Evolutionary conservation across 2,329 filamentous ascomycete genomes (phyloP).

Genomic region (Ophiostoma ulmi): DNA sequence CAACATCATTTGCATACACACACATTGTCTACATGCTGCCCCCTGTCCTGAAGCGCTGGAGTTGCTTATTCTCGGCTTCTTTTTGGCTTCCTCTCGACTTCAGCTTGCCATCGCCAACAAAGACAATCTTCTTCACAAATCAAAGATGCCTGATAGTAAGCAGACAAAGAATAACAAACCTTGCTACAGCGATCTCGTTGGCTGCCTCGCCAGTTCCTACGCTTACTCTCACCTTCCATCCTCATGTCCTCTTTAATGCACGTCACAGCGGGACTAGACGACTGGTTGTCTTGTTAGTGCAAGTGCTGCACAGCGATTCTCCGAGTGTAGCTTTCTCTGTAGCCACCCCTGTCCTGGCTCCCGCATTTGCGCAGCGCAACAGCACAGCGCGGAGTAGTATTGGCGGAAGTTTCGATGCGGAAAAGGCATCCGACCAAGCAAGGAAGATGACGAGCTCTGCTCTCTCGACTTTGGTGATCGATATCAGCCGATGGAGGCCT

Average conservation of each 20-base stretch:
- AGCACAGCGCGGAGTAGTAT: background rate
- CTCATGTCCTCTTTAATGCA: background rate
- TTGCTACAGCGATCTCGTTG: background rate
- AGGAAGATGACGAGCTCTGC: background rate
- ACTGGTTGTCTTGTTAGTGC: background rate
- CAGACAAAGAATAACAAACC: background rate
- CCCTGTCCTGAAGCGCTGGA: slow-evolving; percentile 6
- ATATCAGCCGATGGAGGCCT: background rate
- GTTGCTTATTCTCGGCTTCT: background rate
- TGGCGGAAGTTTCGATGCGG: background rate
- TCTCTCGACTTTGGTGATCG: background rate
- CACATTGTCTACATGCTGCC: background rate
- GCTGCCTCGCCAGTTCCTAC: background rate
- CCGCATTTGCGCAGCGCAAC: background rate
- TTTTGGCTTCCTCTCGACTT: background rate
- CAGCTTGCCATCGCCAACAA: background rate
- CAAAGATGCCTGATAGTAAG: background rate
- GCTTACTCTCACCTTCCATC: background rate
- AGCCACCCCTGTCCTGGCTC: slow-evolving; percentile 7
- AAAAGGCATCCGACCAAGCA: background rate
- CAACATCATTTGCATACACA: background rate
- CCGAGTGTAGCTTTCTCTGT: background rate
- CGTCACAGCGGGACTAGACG: background rate
- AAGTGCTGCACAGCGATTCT: too few species aligned
- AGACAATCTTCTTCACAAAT: background rate